Evolutionary conservation across 805 yeast genomes (phyloP).

Genomic region (Kluyveromyces dobzhanskii): DNA sequence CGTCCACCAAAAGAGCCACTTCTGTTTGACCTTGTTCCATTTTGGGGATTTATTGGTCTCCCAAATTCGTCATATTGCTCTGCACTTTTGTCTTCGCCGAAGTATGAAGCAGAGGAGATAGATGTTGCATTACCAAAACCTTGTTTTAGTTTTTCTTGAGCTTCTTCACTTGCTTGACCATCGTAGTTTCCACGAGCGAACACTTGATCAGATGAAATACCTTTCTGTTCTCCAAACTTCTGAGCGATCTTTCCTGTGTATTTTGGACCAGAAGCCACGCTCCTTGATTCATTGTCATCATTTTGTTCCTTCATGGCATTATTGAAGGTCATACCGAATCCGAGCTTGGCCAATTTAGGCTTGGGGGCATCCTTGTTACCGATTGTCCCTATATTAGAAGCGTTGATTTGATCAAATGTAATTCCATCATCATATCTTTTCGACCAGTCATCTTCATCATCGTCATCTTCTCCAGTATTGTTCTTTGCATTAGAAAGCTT

Average conservation of each 20-base stretch:
- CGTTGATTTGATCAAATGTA: constrained; percentile 10
- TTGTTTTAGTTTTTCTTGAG: constrained; percentile 67
- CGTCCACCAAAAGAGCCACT: constrained; percentile 4
- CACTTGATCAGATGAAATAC: constrained; percentile 89
- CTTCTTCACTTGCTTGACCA: constrained; percentile 69
- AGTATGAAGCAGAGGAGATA: constrained; percentile 86
- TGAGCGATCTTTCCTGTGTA: constrained; percentile 68
- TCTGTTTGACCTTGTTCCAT: constrained; percentile 23
- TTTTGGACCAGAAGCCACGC: constrained; percentile 44
- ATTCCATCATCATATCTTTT: constrained; percentile 11
- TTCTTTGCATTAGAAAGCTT: constrained; percentile 11
- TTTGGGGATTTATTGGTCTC: constrained; percentile 24
- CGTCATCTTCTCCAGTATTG: constrained; percentile 14
- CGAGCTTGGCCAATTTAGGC: constrained; percentile 71
- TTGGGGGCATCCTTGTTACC: constrained; percentile 40
- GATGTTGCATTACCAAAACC: constrained; percentile 75
- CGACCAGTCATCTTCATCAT: constrained; percentile 6
- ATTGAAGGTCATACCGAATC: constrained; percentile 81
- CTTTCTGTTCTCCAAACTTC: constrained; percentile 85
- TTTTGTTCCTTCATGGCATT: constrained; percentile 42
- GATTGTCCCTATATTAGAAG: constrained; percentile 13
- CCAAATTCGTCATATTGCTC: constrained; percentile 28
- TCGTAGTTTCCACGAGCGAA: constrained; percentile 86
- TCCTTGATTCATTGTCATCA: constrained; percentile 29
- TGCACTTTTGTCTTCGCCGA: constrained; percentile 71